Evolutionary conservation across 2,329 filamentous ascomycete species (phyloP), one percentile per base, ranked within the genome.

Genomic region (Didymella keratinophila): DNA sequence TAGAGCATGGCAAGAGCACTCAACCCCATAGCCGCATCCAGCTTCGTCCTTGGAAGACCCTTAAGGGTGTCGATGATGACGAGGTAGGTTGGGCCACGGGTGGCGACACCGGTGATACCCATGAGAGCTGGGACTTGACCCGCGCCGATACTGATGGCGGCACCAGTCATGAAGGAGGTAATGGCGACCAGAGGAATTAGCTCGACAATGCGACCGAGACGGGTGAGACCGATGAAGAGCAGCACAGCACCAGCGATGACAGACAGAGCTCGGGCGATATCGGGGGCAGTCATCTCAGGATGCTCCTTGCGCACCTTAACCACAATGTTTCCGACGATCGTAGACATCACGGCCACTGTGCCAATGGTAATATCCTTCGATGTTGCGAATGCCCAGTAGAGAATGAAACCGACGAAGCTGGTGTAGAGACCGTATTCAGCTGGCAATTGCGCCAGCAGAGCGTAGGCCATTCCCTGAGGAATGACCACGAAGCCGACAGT

Each of bases 351-450:
- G 36, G 95, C 95, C 47, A 98, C 95, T 30, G 94, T 94, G n/a
- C 94, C 94, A 56, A 98, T 98, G 10, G 94, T 97, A 72, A 99
- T 98, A 77, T 99, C 94, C 75, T 98, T 99, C 14, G 94, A 97
- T 0, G 95, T 99, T 32, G 93, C 95, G 72, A 98, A 98, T 73
- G 97, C 90, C 94, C 94, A 98, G 79, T 99, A 99, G 61, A 97
- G 84, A 62, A 97, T 77, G 16, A 96, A 93, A 49, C 94, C 95
- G 85, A 97, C 95, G 74, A 99, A 98, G 0, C 94, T 97, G 0
- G 94, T 95, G 78, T 96, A 96, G 0, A 98, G 84, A 51, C 94
- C 94, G 71, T 89, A 98, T 73, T 98, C 84, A 6, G 89, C 86
- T 0, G 86, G 83, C n/a, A 98, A 83, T 60, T 89, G 85, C 43